Evolutionary conservation across 768 basidiomycete species (phyloP).

Genomic region (Podaxis sp.): DNA sequence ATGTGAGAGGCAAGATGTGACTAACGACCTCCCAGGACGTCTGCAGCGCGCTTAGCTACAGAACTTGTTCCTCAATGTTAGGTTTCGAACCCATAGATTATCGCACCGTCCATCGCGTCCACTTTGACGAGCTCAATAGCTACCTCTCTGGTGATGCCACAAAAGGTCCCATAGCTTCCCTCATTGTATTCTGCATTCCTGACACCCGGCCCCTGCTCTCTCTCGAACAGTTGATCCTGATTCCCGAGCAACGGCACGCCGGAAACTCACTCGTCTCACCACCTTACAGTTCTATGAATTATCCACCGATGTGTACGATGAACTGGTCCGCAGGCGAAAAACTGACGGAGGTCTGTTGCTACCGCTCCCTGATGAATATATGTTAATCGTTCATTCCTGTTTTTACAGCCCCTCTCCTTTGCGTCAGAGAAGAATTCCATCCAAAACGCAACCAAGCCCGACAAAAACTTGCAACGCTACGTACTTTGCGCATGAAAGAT

Average conservation of each 20-base stretch:
- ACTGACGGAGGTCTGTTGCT: conserved; percentile 62
- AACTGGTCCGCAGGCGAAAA: conserved; percentile 79
- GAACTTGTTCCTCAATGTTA: no score
- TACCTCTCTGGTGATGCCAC: conserved; percentile 76
- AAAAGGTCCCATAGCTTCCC: conserved; percentile 49
- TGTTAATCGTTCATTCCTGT: conserved; percentile 8
- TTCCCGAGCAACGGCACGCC: conserved; percentile 76
- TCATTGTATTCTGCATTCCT: conserved; percentile 8
- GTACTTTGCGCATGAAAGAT: conserved; percentile 86
- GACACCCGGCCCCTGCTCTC: conserved; percentile 11
- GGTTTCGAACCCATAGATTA: conserved; percentile 47
- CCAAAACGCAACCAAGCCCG: conserved; percentile 98
- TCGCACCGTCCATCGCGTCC: conserved; percentile 60
- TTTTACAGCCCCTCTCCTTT: conserved; percentile 77
- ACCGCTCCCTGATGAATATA: conserved; percentile 15
- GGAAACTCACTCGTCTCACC: conserved; percentile 93
- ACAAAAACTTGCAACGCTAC: conserved; percentile 94
- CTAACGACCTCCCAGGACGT: no score
- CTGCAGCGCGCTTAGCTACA: no score
- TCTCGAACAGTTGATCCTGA: conserved; percentile 62
- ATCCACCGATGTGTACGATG: conserved; percentile 97
- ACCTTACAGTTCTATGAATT: conserved; percentile 97
- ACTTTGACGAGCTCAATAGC: conserved; percentile 69
- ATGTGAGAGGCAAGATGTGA: no score
- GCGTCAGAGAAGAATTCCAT: conserved; percentile 91